Conservation (phyloP, 495 filamentous ascomycete species). For the Choiromyces venosus region DNA sequence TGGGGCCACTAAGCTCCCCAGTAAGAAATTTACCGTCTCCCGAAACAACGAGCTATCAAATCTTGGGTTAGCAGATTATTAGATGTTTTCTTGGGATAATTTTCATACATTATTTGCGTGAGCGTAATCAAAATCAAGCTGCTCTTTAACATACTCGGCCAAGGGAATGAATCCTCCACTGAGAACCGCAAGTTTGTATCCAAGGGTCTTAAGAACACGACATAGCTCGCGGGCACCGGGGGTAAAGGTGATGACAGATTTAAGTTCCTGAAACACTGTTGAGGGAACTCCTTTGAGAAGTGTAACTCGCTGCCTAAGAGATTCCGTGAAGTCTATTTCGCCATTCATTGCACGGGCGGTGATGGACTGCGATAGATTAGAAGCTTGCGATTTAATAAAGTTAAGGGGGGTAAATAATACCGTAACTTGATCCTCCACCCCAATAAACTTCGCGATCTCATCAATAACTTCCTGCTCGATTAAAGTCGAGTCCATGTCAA, state of each 20-base stretch:
- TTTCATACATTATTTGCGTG: constrained; percentile 68
- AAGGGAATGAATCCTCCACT: constrained; percentile 89
- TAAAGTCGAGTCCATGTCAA: constrained; percentile 97
- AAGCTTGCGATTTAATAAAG: not conserved
- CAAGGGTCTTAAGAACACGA: constrained; percentile 63
- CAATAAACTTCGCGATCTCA: constrained; percentile 61
- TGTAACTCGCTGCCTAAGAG: constrained; percentile 68
- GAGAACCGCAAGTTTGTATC: constrained; percentile 79
- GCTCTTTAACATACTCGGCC: constrained; percentile 72
- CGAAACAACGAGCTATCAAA: constrained; percentile 58
- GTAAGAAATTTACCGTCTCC: constrained; percentile 63
- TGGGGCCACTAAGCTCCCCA: constrained; percentile 68
- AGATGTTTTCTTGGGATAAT: not conserved
- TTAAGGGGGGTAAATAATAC: constrained; percentile 40
- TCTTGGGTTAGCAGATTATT: constrained; percentile 2
- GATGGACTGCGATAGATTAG: constrained; percentile 52
- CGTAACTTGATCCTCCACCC: constrained; percentile 54
- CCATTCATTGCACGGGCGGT: constrained; percentile 92
- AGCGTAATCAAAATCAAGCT: constrained; percentile 78
- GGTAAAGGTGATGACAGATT: constrained; percentile 67
- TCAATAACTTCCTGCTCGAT: constrained; percentile 97
- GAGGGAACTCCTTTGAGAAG: constrained; percentile 74
- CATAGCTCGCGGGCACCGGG: constrained; percentile 72
- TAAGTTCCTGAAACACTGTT: constrained; percentile 74
- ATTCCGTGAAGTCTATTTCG: constrained; percentile 85